Evolutionary conservation across 805 yeast species (phyloP).

Genomic region (Cyberlindnera lachancei): DNA sequence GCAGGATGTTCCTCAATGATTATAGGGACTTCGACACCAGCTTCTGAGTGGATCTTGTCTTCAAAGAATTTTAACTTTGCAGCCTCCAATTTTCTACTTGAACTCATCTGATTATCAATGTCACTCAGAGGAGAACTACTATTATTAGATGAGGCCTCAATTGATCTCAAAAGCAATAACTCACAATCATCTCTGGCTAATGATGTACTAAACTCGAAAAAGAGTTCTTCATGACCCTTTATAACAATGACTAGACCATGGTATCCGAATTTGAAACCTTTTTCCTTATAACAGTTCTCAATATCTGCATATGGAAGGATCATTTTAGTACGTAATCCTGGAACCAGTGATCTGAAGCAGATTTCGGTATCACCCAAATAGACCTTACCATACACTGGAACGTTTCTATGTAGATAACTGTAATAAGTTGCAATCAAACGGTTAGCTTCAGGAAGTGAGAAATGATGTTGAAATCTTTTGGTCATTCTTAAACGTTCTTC

Average conservation of each 20-base stretch:
- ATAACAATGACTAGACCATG: conserved; percentile 64
- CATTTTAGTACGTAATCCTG: conserved; percentile 76
- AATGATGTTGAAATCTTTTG: conserved; percentile 56
- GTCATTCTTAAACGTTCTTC: conserved; percentile 40
- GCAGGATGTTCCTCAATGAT: conserved; percentile 60
- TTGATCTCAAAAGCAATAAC: conserved; percentile 38
- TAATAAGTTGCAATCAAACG: conserved; percentile 60
- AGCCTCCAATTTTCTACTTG: conserved; percentile 31
- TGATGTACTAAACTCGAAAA: conserved; percentile 65
- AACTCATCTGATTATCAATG: conserved; percentile 10
- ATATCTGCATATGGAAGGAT: conserved; percentile 70
- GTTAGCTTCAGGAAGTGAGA: conserved; percentile 49
- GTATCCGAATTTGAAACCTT: conserved; percentile 63
- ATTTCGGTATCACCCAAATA: conserved; percentile 61
- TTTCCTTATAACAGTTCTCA: conserved; percentile 60
- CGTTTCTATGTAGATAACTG: conserved; percentile 56
- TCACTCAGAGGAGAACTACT: conserved; percentile 4
- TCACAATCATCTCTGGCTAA: conserved; percentile 71
- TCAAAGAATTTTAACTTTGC: conserved; percentile 65
- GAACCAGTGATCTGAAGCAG: conserved; percentile 76
- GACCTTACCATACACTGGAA: conserved; percentile 79
- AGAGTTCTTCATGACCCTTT: conserved; percentile 68
- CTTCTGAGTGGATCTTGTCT: conserved; percentile 49
- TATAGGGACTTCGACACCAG: conserved; percentile 62
- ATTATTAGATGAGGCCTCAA: conserved; percentile 29